Evolutionary conservation across 106 monocot species (phyloP).

Genomic region (Apostasia ramifera): DNA sequence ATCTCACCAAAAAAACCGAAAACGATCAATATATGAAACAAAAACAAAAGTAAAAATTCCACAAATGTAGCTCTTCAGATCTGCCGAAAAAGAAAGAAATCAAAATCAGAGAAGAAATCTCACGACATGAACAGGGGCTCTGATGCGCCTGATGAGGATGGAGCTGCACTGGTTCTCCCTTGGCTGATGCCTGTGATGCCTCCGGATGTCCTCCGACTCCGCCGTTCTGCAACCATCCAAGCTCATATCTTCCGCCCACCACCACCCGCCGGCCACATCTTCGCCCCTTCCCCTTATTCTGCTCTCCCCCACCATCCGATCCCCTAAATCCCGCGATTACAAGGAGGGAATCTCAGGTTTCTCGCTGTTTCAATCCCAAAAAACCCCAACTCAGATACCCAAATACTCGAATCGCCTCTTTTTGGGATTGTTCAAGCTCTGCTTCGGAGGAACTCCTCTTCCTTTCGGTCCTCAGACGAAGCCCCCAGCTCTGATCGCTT

Average conservation of each 20-base stretch:
- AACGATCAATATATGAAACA: too few species aligned
- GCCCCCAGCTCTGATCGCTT: neutral
- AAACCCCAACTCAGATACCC: too few species aligned
- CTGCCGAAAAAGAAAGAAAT: neutral
- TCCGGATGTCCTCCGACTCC: conserved; percentile 33
- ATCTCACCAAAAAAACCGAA: too few species aligned
- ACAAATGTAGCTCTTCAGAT: too few species aligned
- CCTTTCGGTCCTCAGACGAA: neutral
- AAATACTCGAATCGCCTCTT: too few species aligned
- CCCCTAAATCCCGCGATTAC: neutral
- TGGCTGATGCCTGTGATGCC: conserved; percentile 42
- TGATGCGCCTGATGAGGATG: conserved; percentile 39
- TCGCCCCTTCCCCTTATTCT: neutral
- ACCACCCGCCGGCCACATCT: neutral
- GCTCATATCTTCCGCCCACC: conserved; percentile 21
- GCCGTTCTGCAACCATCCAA: conserved; percentile 1
- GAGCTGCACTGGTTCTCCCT: conserved; percentile 52
- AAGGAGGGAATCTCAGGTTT: neutral
- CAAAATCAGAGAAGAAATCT: conserved; percentile 14
- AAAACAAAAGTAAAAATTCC: too few species aligned
- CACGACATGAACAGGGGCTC: conserved; percentile 55
- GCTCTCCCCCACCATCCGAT: conserved; percentile 10
- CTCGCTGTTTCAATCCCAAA: neutral
- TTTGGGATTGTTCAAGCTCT: too few species aligned
- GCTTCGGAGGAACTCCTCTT: too few species aligned